Evolutionary conservation across 441 rosid genomes (phyloP).

Genomic region (Theobroma grandiflorum): DNA sequence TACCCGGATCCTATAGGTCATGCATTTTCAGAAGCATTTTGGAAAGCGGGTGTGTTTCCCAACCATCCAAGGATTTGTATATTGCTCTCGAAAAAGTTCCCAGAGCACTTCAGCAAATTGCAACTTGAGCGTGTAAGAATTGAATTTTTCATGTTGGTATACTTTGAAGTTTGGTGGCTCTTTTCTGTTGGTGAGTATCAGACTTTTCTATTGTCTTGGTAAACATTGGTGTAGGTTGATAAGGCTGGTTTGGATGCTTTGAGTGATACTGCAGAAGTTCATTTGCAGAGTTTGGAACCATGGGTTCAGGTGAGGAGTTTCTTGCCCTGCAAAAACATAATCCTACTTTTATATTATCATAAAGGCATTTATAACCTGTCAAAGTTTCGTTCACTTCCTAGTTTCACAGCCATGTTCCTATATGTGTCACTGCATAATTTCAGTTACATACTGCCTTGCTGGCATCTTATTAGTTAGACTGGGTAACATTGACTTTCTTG

Average conservation of each 20-base stretch:
- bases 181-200: conserved; percentile 14
- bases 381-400: conserved; percentile 15
- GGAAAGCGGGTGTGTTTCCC: conserved; percentile 97
- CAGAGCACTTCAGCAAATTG: conserved; percentile 93
- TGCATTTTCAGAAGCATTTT: conserved; percentile 83
- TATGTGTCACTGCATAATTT: not conserved
- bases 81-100: conserved; percentile 93
- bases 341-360: not conserved
- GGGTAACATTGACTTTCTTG: not conserved
- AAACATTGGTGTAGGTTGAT: conserved; percentile 68
- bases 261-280: conserved; percentile 87
- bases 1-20: conserved; percentile 86
- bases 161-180: not conserved
- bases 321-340: conserved; percentile 15
- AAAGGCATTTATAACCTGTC: conserved; percentile 17
- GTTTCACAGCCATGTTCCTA: not conserved
- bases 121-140: conserved; percentile 95
- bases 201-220: conserved; percentile 32
- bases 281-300: conserved; percentile 95
- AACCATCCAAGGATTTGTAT: conserved; percentile 87
- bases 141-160: conserved; percentile 20
- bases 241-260: conserved; percentile 89
- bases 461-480: not conserved
- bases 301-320: conserved; percentile 86
- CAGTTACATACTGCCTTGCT: not conserved